Base-by-base conservation (phyloP, 768 basidiomycete species). In the Mycena galopus region DNA sequence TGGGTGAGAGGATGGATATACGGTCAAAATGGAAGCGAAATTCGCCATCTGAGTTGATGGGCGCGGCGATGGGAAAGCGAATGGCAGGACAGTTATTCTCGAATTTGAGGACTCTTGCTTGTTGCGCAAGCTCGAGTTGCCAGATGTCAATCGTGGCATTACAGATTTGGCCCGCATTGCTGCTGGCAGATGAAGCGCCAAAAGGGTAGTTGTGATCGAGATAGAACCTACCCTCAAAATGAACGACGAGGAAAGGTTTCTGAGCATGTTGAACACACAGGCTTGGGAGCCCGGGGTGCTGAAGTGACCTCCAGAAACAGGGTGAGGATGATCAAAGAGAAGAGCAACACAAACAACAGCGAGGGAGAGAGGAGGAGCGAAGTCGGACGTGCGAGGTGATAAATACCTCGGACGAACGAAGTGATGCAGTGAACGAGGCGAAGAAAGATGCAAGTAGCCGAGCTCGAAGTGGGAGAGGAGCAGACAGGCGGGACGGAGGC, bases 161-260 rank as follows among this genome's bases (percentile, higher is more conserved):
- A 0, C 67, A 61, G 3, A 76, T 69, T 39, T 68, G 61, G 0
- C 79, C 79, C 3, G 77, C 57, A 17, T 75, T 77, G 17, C 77
- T 74, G 33, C 76, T 76, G 5, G 78, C 72, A 0, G 77, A 71
- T 0, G 50, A 11, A 0, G 75, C 69, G 6, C 79, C 76, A 53
- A 79, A 80, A 0, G 76, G 75, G 8, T 68, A 33, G 23, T 69
- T 69, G 51, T 79, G 78, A 29, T 80, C 67, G 5, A 79, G 72
- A 8, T 51, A 79, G n/a, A 76, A 73, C 0, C 21, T 0, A 7
- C 62, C 57, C 0, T 72, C 27, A 4, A 67, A 69, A 10, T 67
- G 66, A 4, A 75, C 59, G 3, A 75, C 76, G 1, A 78, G 37
- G 55, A 69, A 76, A 0, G 72, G 65, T 21, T 77, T 78, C 55